These are phyloP conservation scores for Lachnellula arida DNA, from an alignment of 2,329 filamentous ascomycete species.

Conservation along the genomic window DNA sequence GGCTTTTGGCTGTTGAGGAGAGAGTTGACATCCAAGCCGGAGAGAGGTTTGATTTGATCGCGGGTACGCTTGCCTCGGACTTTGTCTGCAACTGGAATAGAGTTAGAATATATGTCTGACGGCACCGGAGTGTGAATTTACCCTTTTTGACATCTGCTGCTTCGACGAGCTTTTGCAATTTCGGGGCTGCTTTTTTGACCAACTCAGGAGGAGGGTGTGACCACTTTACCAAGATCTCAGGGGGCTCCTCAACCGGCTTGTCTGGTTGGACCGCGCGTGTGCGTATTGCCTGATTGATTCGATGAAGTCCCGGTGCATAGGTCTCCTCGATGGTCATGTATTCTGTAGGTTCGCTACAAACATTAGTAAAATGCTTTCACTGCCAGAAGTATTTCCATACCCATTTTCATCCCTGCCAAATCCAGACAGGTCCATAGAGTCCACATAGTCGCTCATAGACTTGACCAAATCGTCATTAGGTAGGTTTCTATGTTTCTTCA, in stretches of 20 bases:
- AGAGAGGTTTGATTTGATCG: slow-evolving; percentile 74
- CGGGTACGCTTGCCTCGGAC: slow-evolving; percentile 64
- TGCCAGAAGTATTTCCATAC: slow-evolving; percentile 39
- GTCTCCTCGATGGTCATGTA: slow-evolving; percentile 76
- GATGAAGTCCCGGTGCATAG: slow-evolving; percentile 82
- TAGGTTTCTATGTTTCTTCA: slow-evolving; percentile 79
- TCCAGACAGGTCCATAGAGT: slow-evolving; percentile 80
- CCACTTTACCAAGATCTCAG: slow-evolving; percentile 65
- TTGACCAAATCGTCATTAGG: slow-evolving; percentile 68
- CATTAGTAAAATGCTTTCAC: slow-evolving; percentile 1
- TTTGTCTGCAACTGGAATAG: slow-evolving; percentile 65
- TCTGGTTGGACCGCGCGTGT: slow-evolving; percentile 73
- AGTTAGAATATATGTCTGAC: not conserved
- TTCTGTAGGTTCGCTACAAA: slow-evolving; percentile 49
- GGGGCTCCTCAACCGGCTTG: slow-evolving; percentile 55
- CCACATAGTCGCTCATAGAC: slow-evolving; percentile 88
- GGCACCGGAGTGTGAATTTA: slow-evolving; percentile 31
- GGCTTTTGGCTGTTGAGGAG: slow-evolving; percentile 60
- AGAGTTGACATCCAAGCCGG: slow-evolving; percentile 80
- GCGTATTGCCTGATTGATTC: slow-evolving; percentile 79
- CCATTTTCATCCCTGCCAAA: slow-evolving; percentile 71
- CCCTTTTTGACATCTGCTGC: slow-evolving; percentile 80
- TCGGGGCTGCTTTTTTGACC: slow-evolving; percentile 48
- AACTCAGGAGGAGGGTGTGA: slow-evolving; percentile 67
- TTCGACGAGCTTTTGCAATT: slow-evolving; percentile 60